These are phyloP conservation scores for Salix exigua DNA, from an alignment of 345 rosid genomes.

Conservation along the genomic window DNA sequence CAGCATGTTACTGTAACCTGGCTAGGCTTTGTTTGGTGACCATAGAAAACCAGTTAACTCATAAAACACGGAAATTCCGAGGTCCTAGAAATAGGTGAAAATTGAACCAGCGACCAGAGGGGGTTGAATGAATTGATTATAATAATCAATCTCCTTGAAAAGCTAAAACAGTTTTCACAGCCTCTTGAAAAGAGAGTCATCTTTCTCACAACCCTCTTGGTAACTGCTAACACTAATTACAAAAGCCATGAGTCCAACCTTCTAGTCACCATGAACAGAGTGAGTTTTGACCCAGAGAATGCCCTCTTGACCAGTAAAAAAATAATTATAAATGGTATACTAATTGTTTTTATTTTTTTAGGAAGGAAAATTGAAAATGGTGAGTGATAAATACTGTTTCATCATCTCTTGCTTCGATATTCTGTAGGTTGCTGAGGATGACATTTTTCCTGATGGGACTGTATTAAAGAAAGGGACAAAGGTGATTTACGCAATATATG, in stretches of 20 bases:
- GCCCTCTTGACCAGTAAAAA: background rate
- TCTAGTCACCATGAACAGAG: background rate
- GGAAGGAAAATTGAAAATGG: background rate
- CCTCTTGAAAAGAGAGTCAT: background rate
- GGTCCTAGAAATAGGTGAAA: background rate
- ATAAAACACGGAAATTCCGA: background rate
- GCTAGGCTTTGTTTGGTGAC: background rate
- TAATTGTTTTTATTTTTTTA: no score
- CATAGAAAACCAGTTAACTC: background rate
- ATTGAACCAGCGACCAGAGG: background rate
- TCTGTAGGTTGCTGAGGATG: slow-evolving; percentile 67
- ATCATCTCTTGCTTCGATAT: background rate
- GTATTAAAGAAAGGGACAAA: slow-evolving; percentile 79
- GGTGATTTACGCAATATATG: slow-evolving; percentile 74
- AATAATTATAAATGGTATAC: background rate
- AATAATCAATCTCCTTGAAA: no score
- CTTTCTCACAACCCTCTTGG: background rate
- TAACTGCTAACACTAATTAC: background rate
- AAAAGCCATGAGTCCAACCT: background rate
- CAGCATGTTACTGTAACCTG: background rate
- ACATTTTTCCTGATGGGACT: slow-evolving; percentile 82
- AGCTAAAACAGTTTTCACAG: no score
- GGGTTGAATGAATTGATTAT: background rate
- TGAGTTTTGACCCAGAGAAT: background rate
- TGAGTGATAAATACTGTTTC: background rate